Base-by-base conservation (phyloP, 1,139 yeast genomes). In the Pneumocystis carinii region DNA sequence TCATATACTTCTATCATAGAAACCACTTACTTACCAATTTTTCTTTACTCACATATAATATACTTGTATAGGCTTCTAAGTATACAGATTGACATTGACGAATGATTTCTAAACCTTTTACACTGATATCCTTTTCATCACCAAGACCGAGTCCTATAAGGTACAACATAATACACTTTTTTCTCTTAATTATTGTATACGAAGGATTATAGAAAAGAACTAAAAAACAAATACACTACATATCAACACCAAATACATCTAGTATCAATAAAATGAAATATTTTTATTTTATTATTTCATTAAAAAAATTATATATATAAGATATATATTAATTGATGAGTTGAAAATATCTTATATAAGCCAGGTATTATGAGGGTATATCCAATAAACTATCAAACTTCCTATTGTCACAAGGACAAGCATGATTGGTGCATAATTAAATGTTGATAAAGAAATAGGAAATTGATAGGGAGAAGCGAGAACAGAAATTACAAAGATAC, bases 11-110 rank as follows among this genome's bases (percentile, higher is more conserved):
- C 15, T 15, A 37, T 12, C 19, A 12, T 15, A n/a, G 17, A 55
- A 4, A 75, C 70, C 1, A 70, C 62, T 5, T 12, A 59, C 65
- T 42, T 48, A 66, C 68, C 62, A 68, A 73, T 14, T 79, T 73
- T 63, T 78, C 81, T 71, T 83, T 78, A 69, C 97, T 95, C 36
- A 96, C 90, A 97, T 92, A 90, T 67, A 92, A 78, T 68, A 92
- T 90, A 61, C 96, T 87, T 1, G 98, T 92, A 75, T 92, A 92
- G 1, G 96, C 97, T 75, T 92, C 98, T 65, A 92, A 79, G 70
- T 92, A 92, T 14, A 92, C 96, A 58, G 96, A 79, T 71, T 86
- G 83, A 76, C 97, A 90, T 73, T 80, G 82, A 70, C 81, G 84
- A 63, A 92, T 90, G 2, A 86, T 82, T 71, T 90, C 92, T 58